Conservation (phyloP, 129 eudicot species). For the Flaveria trinervia region DNA sequence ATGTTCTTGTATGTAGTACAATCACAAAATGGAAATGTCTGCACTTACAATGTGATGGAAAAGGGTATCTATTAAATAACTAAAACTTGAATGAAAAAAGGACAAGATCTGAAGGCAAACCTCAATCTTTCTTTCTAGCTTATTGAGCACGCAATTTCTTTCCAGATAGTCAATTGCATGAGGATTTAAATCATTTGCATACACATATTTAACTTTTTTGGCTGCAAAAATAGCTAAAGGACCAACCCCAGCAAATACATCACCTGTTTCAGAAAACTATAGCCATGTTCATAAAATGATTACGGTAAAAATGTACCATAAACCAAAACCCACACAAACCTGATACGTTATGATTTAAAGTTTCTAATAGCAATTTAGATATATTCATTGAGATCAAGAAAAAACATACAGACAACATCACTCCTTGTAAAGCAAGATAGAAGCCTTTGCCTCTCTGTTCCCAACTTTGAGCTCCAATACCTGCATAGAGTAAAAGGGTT, state of each 20-base stretch:
- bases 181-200: constrained; percentile 96
- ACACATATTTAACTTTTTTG: constrained; percentile 74
- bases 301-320: constrained; percentile 9
- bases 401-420: constrained; percentile 86
- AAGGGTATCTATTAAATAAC: neutral
- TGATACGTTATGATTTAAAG: neutral
- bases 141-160: constrained; percentile 79
- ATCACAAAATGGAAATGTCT: neutral
- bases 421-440: constrained; percentile 59
- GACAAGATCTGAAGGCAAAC: constrained; percentile 35
- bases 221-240: constrained; percentile 90
- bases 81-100: constrained; percentile 10
- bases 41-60: constrained; percentile 2
- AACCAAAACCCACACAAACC: neutral
- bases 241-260: constrained; percentile 97
- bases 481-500: constrained; percentile 40
- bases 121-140: constrained; percentile 87
- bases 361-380: neutral
- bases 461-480: constrained; percentile 91
- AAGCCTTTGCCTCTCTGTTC: constrained; percentile 97
- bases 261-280: constrained; percentile 57
- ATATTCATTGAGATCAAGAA: constrained; percentile 15
- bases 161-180: constrained; percentile 78
- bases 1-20: neutral
- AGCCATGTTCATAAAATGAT: constrained; percentile 7